Conservation (phyloP, 2,329 filamentous ascomycete genomes). For the Fusarium tupiense region DNA sequence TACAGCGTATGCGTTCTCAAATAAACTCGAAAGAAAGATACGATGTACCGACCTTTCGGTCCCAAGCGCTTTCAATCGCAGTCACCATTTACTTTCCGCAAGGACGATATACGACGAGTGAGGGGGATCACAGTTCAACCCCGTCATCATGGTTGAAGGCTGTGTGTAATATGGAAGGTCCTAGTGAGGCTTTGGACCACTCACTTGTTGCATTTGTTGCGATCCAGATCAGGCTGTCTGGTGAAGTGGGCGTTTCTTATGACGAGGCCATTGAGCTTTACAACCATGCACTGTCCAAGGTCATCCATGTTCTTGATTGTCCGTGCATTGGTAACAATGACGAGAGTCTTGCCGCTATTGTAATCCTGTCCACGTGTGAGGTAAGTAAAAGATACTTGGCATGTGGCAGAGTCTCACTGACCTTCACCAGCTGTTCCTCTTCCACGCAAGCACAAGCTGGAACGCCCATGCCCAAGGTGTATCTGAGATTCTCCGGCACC, state of each 20-base stretch:
- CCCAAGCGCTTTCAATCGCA: neutral
- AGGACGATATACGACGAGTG: fast-evolving
- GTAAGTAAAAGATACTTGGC: neutral
- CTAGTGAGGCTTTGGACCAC: neutral
- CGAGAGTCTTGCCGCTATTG: slow-evolving; percentile 1
- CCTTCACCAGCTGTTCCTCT: neutral
- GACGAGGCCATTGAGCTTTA: neutral
- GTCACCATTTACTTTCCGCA: neutral
- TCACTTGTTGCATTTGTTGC: slow-evolving; percentile 8
- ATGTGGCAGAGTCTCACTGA: neutral
- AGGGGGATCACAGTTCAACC: neutral
- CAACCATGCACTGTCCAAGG: neutral
- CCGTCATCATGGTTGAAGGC: neutral
- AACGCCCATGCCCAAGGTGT: slow-evolving; percentile 2
- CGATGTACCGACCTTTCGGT: neutral
- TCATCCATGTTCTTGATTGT: neutral
- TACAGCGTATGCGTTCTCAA: neutral
- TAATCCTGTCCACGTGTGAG: slow-evolving; percentile 7
- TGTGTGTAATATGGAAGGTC: neutral
- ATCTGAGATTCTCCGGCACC: slow-evolving; percentile 2
- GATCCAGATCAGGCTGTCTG: neutral
- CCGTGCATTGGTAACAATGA: neutral
- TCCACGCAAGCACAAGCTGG: neutral
- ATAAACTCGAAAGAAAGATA: neutral
- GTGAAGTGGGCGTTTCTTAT: neutral